phyloP scores from a whole-genome alignment of 139 green algal genomes.

The Chlorella sp. region DNA sequence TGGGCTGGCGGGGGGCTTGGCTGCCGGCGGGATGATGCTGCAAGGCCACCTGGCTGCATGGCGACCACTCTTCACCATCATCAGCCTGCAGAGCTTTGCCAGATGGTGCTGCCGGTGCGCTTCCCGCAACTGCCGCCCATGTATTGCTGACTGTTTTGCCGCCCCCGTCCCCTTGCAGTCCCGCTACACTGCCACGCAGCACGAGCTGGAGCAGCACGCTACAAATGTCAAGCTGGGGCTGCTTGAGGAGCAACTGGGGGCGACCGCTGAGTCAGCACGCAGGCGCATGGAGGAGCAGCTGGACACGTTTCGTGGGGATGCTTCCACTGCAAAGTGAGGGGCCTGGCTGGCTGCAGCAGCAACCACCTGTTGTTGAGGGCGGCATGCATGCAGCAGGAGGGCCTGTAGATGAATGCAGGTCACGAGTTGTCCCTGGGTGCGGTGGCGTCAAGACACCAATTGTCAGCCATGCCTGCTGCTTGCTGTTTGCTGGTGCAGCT shows the following conservation, averaged over 20 bases:
- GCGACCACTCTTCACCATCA: not conserved
- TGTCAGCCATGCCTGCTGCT: not conserved
- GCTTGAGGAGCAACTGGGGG: conserved; percentile 16
- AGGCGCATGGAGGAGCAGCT: conserved; percentile 27
- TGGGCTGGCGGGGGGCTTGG: not conserved
- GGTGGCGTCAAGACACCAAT: not conserved
- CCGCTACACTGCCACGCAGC: not conserved
- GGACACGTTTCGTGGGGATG: conserved; percentile 1
- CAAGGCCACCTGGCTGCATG: not conserved
- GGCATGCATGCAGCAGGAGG: not conserved
- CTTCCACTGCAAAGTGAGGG: not conserved
- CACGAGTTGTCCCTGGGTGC: not conserved
- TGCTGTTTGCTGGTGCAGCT: not conserved
- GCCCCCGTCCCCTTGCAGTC: not conserved
- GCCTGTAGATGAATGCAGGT: not conserved
- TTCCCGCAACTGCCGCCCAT: not conserved
- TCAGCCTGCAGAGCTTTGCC: not conserved
- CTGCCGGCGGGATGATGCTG: not conserved
- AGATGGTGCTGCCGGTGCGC: not conserved
- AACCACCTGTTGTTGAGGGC: not conserved
- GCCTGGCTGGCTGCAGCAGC: not conserved
- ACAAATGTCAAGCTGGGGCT: conserved; percentile 9
- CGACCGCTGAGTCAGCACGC: not conserved
- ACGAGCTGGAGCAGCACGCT: not conserved
- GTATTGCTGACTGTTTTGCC: not conserved